These are phyloP conservation scores for Syncephalastrum racemosum DNA, from an alignment of 371 early-diverging fungal genomes.

Conservation along the genomic window DNA sequence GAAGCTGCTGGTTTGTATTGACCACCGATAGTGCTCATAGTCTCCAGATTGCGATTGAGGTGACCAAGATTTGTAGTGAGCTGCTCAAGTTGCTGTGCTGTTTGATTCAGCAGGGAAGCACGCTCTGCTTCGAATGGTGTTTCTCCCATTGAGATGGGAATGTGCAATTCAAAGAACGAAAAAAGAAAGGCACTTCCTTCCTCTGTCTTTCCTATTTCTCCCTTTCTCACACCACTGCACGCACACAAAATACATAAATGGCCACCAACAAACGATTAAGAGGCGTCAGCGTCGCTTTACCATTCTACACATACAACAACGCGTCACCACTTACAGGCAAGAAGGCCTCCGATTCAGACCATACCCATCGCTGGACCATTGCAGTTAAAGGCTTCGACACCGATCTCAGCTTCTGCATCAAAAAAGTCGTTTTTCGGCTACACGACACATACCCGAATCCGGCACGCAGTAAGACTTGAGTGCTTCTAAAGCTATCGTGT, in stretches of 20 bases:
- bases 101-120: slow-evolving; percentile 22
- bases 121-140: slow-evolving; percentile 30
- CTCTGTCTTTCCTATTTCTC: slow-evolving; percentile 9
- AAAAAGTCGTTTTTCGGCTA: slow-evolving; percentile 91
- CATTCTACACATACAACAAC: slow-evolving; percentile 77
- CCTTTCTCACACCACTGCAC: not conserved
- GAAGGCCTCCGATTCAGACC: slow-evolving; percentile 66
- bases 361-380: slow-evolving; percentile 86
- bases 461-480: slow-evolving; percentile 64
- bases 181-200: not conserved
- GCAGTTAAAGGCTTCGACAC: slow-evolving; percentile 85
- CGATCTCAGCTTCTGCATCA: slow-evolving; percentile 82
- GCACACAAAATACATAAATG: slow-evolving; percentile 16
- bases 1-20: no score
- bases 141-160: not conserved
- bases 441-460: slow-evolving; percentile 96
- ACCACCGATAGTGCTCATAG: slow-evolving; percentile 51
- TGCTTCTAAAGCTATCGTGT: no score
- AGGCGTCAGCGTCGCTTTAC: slow-evolving; percentile 69
- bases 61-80: slow-evolving; percentile 46
- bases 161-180: not conserved
- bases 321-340: slow-evolving; percentile 68
- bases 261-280: slow-evolving; percentile 52
- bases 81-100: slow-evolving; percentile 43
- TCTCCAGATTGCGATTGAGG: slow-evolving; percentile 54